Evolutionary conservation across 2,329 filamentous ascomycete genomes (phyloP).

Genomic region (Blumeria graminis): DNA sequence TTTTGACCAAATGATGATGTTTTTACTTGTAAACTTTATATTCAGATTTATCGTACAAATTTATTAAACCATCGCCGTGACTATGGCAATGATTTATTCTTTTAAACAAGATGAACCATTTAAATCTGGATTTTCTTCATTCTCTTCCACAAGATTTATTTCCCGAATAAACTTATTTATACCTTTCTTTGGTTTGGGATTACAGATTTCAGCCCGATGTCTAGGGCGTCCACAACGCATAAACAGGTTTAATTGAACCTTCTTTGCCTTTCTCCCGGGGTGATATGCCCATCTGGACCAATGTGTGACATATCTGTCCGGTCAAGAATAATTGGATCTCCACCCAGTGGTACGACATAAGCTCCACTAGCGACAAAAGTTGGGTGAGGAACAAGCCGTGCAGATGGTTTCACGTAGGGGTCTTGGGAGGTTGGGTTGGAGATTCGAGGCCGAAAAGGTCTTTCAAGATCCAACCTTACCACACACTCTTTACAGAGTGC

Average conservation of each 20-base stretch:
- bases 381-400: not conserved
- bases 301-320: not conserved
- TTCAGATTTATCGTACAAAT: too few species aligned
- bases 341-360: not conserved
- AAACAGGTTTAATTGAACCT: not conserved
- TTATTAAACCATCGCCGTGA: too few species aligned
- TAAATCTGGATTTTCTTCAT: too few species aligned
- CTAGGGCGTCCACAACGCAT: not conserved
- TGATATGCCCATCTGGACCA: not conserved
- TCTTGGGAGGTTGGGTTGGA: not conserved
- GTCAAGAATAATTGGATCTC: not conserved
- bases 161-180: too few species aligned
- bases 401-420: too few species aligned
- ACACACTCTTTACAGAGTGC: not conserved
- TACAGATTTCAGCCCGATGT: too few species aligned
- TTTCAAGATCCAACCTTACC: not conserved
- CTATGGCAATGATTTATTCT: too few species aligned
- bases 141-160: too few species aligned
- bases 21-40: too few species aligned
- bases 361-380: not conserved
- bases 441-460: not conserved
- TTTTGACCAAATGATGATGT: too few species aligned
- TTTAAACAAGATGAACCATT: too few species aligned
- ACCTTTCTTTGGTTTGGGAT: too few species aligned
- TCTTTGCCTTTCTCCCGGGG: not conserved